Evolutionary conservation across 257 asterid species (phyloP).

Genomic region (Forsythia suspensa): DNA sequence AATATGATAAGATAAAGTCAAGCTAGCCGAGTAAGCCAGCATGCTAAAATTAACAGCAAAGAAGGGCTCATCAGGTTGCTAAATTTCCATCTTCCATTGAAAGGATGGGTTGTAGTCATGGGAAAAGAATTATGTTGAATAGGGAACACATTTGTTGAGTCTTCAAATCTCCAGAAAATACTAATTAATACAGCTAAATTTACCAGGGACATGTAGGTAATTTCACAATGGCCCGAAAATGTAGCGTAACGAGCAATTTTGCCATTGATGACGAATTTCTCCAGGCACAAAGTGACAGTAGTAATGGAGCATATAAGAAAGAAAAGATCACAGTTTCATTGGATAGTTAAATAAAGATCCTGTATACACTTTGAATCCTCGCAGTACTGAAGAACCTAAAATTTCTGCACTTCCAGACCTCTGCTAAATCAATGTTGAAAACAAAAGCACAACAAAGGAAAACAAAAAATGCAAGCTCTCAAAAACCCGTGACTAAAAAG

Average conservation of each 20-base stretch:
- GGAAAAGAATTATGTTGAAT: too few relatives aligned
- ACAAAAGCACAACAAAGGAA: conserved; percentile 15
- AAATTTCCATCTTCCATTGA: too few relatives aligned
- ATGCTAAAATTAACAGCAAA: too few relatives aligned
- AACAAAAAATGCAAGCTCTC: conserved; percentile 38
- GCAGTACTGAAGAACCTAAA: conserved; percentile 32
- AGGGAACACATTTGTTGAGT: too few relatives aligned
- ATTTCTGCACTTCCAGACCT: conserved; percentile 38
- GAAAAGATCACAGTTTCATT: conserved; percentile 47
- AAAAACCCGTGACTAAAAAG: conserved; percentile 38
- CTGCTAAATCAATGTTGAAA: conserved; percentile 27
- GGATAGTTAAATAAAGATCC: conserved; percentile 41
- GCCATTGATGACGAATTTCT: background rate
- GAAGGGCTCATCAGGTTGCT: too few relatives aligned
- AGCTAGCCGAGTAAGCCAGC: too few relatives aligned
- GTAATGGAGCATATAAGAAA: background rate
- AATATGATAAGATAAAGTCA: too few relatives aligned
- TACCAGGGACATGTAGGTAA: too few relatives aligned
- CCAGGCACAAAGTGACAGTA: background rate
- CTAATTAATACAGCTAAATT: too few relatives aligned
- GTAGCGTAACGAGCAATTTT: background rate
- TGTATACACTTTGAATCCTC: conserved; percentile 56
- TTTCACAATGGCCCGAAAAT: too few relatives aligned
- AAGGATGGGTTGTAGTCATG: too few relatives aligned
- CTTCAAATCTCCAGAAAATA: too few relatives aligned